A percentile compares a stretch with the other conserved stretches of the same genome.
Evolutionary conservation across 2,329 filamentous ascomycete species (phyloP).

Genomic region (Acephala macrosclerotiorum): DNA sequence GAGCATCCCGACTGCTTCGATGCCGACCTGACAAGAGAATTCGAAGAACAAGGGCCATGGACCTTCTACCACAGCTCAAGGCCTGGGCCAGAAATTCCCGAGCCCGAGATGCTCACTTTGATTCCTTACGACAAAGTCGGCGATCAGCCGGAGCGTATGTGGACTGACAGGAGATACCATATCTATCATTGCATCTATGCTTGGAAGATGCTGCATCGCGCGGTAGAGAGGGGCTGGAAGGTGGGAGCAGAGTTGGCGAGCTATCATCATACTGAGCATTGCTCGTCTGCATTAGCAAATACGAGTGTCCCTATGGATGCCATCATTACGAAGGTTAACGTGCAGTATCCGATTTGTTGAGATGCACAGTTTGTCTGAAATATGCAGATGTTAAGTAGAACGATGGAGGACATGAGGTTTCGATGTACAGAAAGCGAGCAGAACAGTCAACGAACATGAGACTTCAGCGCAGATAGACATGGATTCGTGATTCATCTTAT

Average conservation of each 20-base stretch:
- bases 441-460: background rate
- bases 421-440: background rate
- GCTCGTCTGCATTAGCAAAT: background rate
- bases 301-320: constrained; percentile 8
- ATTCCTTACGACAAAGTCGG: constrained; percentile 5
- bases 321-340: constrained; percentile 1
- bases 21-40: constrained; percentile 1
- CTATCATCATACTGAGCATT: constrained; percentile 4
- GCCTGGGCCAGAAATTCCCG: background rate
- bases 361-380: background rate
- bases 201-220: constrained; percentile 2
- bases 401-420: background rate
- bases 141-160: constrained; percentile 4
- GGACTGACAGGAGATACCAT: constrained; percentile 12
- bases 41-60: constrained; percentile 6
- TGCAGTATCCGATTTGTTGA: constrained; percentile 9
- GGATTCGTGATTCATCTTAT: too few species aligned
- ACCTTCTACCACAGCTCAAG: constrained; percentile 2
- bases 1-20: constrained; percentile 7
- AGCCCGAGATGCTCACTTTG: constrained; percentile 3
- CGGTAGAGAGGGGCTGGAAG: constrained; percentile 8
- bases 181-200: constrained; percentile 1
- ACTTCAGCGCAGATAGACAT: too few species aligned
- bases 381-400: background rate
- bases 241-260: constrained; percentile 1